Percentiles rank a stretch among this genome's conserved stretches.
Evolutionary conservation across 2,329 filamentous ascomycete genomes (phyloP).

Genomic region (Karstenula rhodostoma): DNA sequence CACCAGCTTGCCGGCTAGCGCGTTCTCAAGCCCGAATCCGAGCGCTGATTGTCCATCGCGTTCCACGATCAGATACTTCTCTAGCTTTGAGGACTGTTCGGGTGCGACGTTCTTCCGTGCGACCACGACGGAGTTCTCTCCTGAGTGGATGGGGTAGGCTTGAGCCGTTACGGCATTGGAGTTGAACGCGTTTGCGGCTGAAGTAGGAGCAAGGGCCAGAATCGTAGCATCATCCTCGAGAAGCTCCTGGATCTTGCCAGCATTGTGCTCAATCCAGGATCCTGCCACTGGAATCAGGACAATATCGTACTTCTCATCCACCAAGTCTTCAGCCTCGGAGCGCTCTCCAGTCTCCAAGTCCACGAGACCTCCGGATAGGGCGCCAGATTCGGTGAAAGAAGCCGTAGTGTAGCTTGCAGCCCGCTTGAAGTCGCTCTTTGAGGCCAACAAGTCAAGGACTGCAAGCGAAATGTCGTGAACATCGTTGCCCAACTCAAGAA

Average conservation of each 20-base stretch:
- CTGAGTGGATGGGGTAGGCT: too few relatives aligned
- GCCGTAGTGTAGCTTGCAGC: conserved; percentile 17
- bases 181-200: neutral
- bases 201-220: neutral
- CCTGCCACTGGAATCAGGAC: conserved; percentile 5
- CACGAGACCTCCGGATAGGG: conserved; percentile 1
- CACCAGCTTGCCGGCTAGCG: neutral
- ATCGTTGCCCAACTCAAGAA: conserved; percentile 12
- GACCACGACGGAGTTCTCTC: too few relatives aligned
- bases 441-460: neutral
- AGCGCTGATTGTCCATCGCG: neutral
- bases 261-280: neutral
- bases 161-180: too few relatives aligned
- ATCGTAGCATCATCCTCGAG: neutral
- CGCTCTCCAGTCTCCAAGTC: conserved; percentile 10
- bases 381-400: conserved; percentile 15
- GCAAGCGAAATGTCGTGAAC: conserved; percentile 9
- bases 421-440: conserved; percentile 1
- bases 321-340: neutral
- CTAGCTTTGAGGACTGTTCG: too few relatives aligned
- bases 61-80: conserved; percentile 6
- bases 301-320: neutral
- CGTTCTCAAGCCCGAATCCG: neutral
- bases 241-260: neutral
- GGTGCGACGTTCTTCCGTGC: too few relatives aligned